Evolutionary conservation across 441 rosid genomes (phyloP).

Genomic region (Bocquillonia castaneifolia): DNA sequence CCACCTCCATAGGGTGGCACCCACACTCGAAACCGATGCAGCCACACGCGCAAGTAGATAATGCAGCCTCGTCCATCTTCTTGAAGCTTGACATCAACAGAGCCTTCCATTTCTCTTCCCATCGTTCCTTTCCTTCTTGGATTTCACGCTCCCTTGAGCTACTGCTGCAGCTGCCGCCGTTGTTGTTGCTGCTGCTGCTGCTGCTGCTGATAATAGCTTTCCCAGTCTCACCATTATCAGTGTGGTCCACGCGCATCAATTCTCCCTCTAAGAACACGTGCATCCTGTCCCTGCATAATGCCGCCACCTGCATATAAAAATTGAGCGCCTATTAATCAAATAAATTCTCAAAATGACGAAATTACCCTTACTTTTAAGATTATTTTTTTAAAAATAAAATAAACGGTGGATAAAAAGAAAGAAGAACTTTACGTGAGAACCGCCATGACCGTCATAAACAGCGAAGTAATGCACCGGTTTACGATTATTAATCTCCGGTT

Average conservation of each 20-base stretch:
- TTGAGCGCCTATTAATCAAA: not conserved
- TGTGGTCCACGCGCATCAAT: slow-evolving; percentile 33
- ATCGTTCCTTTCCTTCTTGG: not conserved
- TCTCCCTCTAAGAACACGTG: slow-evolving; percentile 60
- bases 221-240: slow-evolving; percentile 12
- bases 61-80: slow-evolving; percentile 56
- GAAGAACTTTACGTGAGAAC: slow-evolving; percentile 36
- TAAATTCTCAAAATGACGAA: slow-evolving; percentile 18
- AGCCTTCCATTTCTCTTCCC: slow-evolving; percentile 45
- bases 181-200: slow-evolving; percentile 7
- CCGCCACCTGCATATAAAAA: slow-evolving; percentile 52
- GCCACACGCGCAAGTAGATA: slow-evolving; percentile 42
- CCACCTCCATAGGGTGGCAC: slow-evolving; percentile 43
- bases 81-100: slow-evolving; percentile 48
- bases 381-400: not conserved
- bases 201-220: not conserved
- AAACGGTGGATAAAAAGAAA: too few relatives aligned
- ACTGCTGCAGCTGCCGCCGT: slow-evolving; percentile 6
- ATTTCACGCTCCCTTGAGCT: slow-evolving; percentile 3
- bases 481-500: slow-evolving; percentile 40
- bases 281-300: slow-evolving; percentile 56
- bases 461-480: slow-evolving; percentile 55
- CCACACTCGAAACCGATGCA: slow-evolving; percentile 28
- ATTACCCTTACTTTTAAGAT: slow-evolving; percentile 2
- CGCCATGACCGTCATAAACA: slow-evolving; percentile 59